These are phyloP conservation scores for Neurospora sp. DNA, from an alignment of 2,329 filamentous ascomycete genomes.

Conservation along the genomic window DNA sequence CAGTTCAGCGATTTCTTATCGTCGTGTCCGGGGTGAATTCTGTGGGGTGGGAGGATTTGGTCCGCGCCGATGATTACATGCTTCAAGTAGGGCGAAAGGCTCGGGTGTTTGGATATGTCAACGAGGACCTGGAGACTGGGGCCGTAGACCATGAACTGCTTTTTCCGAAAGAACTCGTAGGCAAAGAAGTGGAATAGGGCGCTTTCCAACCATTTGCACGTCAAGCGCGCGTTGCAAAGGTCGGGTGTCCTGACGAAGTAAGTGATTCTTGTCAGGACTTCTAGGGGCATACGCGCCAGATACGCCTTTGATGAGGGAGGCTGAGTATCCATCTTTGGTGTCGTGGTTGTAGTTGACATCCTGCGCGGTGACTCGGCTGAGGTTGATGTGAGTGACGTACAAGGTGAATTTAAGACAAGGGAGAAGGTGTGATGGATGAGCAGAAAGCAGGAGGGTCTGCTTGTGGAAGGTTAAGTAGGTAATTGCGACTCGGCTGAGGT, in stretches of 20 bases:
- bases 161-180: constrained; percentile 53
- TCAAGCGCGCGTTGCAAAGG: constrained; percentile 42
- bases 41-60: constrained; percentile 9
- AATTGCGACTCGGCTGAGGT: neutral
- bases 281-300: constrained; percentile 35
- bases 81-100: constrained; percentile 28
- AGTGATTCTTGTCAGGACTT: constrained; percentile 48
- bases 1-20: neutral
- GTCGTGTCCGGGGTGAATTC: neutral
- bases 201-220: constrained; percentile 44
- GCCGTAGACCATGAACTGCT: constrained; percentile 54
- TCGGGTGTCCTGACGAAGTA: constrained; percentile 43
- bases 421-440: neutral
- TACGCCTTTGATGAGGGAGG: neutral
- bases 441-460: neutral
- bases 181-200: constrained; percentile 45
- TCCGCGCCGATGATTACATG: constrained; percentile 41
- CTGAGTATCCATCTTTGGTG: neutral
- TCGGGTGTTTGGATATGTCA: constrained; percentile 38
- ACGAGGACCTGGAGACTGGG: constrained; percentile 44
- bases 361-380: neutral
- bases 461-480: neutral
- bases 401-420: neutral
- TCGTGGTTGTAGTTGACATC: neutral
- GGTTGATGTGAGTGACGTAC: neutral